A percentile compares a stretch with the other conserved stretches of the same genome.
Conservation (phyloP, 495 filamentous ascomycete genomes). For the Aspergillus conjunctus region DNA sequence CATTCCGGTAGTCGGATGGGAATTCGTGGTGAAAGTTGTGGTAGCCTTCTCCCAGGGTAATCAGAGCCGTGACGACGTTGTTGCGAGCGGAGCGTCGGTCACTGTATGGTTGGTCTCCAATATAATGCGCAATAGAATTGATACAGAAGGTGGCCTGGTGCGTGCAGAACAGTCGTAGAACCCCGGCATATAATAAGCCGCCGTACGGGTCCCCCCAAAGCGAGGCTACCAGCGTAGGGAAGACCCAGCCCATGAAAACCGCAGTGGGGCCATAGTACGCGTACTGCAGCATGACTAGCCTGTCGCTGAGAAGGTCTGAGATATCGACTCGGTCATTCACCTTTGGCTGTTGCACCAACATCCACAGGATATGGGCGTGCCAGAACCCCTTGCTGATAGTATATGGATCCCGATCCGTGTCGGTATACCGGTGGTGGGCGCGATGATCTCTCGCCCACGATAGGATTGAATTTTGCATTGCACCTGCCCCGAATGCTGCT, state of each 20-base stretch:
- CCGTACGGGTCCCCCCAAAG: slow-evolving; percentile 82
- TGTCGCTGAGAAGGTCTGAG: slow-evolving; percentile 83
- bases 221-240: slow-evolving; percentile 75
- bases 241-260: slow-evolving; percentile 75
- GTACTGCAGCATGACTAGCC: slow-evolving; percentile 86
- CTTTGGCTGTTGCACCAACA: slow-evolving; percentile 81
- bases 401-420: slow-evolving; percentile 93
- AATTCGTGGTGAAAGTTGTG: too few relatives aligned
- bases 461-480: slow-evolving; percentile 83
- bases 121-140: slow-evolving; percentile 92
- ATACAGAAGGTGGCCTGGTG: slow-evolving; percentile 96
- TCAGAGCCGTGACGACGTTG: slow-evolving; percentile 82
- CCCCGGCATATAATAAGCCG: slow-evolving; percentile 83
- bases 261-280: slow-evolving; percentile 79
- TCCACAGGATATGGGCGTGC: slow-evolving; percentile 87
- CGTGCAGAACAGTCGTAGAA: slow-evolving; percentile 86
- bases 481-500: slow-evolving; percentile 79
- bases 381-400: slow-evolving; percentile 86
- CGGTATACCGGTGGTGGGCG: slow-evolving; percentile 92
- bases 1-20: slow-evolving; percentile 91
- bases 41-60: slow-evolving; percentile 90
- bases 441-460: slow-evolving; percentile 93
- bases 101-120: slow-evolving; percentile 91
- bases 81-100: slow-evolving; percentile 90
- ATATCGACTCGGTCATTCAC: slow-evolving; percentile 86